Base-by-base conservation (phyloP, 805 yeast species). In the Kodamaea restingae region DNA sequence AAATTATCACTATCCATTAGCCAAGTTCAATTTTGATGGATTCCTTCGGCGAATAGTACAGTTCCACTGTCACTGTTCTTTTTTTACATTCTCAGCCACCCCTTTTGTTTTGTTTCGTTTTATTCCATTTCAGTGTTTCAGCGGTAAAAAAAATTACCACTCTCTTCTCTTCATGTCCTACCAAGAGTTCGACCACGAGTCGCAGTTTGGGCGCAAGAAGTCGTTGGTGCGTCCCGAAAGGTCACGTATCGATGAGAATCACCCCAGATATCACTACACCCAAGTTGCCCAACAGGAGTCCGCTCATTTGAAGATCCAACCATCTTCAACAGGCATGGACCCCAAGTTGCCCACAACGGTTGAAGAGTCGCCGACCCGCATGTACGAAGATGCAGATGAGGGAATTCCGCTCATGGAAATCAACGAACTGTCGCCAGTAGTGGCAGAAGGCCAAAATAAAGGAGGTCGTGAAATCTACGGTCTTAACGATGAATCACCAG, bases 191-290 rank as follows among this genome's bases (percentile, higher is more conserved):
- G 73, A 68, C 49, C 67, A 62, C 7, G 73, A 68, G 44, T 35
- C 67, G 4, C 49, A 47, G 7, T 32, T 73, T 14, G 55, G 61
- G 32, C 54, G 82, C 41, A 85, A 82, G 56, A 71, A 78, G 49
- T 84, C 96, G 0, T 67, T 91, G 45, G 84, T 91, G 22, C 75
- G 87, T 45, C 95, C 95, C 3, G 98, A 91, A 54, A 76, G 98
- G 49, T 80, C 84, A 28, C 52, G 70, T 38, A 73, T 78, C 46
- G 71, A 78, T 50, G 78, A 76, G n/a, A 73, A 72, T 38, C 84
- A 85, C 56, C 93, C 91, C 2, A 78, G 81, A 41, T 84, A 71
- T 61, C 88, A 84, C 59, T 88, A 87, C 59, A 74, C 84, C 10
- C 88, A 82, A 49, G 80, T 80, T 27, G 80, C 87, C 2, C 75